Evolutionary conservation across 495 filamentous ascomycete species (phyloP), one percentile per base, ranked within the genome.

Genomic region (Bacidia rubella): DNA sequence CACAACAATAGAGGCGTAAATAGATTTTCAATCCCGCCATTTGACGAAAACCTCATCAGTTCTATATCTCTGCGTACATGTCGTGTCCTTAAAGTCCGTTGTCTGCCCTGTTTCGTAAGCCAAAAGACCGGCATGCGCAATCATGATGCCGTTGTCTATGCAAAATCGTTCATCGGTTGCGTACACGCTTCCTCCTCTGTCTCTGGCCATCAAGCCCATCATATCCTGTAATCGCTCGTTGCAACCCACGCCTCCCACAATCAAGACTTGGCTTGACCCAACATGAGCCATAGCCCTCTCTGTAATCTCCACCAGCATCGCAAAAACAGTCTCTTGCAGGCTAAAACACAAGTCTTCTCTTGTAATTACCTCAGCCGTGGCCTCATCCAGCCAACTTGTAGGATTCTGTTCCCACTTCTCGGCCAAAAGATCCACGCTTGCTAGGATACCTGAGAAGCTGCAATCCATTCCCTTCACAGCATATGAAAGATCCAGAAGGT

Each of bases 121-220:
- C 56, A 95, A 63, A 60, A 98, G 67, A 23, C 92, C 92, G 10
- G 92, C 92, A 70, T 98, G 92, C 11, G 92, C 92, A 70, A 98
- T 98, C 92, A 98, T 98, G 54, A 98, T 96, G 41, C 92, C 93
- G 62, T 98, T 98, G 69, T 98, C 93, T 57, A 98, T 98, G 62
- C 92, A 97, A 68, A 94, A 97, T 43, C 92, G 78, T 68, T 97
- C 89, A 66, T 97, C 90, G 1, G 90, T 98, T 9, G 90, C 90
- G 70, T 83, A 96, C 19, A 96, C 86, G 65, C 78, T 87, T 0
- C 92, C 92, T 17, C 88, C 86, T 29, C 93, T 73, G 64, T 94
- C 88, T 38, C 72, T 71, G n/a, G 89, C 92, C 92, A 98, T 98
- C 9, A 83, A 67, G 0, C 83, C 87, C 93, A 98, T 98, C 92